Base-by-base conservation (phyloP, 2,329 filamentous ascomycete species). In the Aspergillus tanneri region DNA sequence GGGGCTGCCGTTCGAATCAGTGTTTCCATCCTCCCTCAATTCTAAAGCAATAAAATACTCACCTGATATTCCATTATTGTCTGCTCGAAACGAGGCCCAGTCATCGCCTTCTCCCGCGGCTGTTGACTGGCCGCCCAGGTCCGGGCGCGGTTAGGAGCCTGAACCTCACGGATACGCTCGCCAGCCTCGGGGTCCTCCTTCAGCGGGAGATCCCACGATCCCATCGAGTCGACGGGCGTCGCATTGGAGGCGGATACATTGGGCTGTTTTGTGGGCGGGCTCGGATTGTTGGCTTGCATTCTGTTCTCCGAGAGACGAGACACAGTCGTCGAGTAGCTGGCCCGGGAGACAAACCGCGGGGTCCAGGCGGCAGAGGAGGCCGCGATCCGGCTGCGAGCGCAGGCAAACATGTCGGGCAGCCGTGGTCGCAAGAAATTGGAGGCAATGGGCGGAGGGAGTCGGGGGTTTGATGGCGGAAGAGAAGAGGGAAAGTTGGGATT, bases 61-160 rank as follows among this genome's bases (percentile, higher is more conserved):
- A 96, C 92, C 88, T 99, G 93, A 59, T 86, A 75, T 61, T 86
- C 83, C 75, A 97, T 92, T 65, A 95, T 89, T 25, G 90, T 97
- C 83, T 97, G 92, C 79, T 99, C 93, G 66, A 99, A 99, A 61
- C 92, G 80, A 57, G 93, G 93, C 34, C 93, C 93, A 34, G 84
- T 84, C 92, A 99, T 99, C 44, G 90, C 93, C 71, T 84, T 73
- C 45, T 83, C 80, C 63, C 92, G 81, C 30, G 90, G 84, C 71
- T 83, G 83, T 79, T 99, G 93, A 75, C 84, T 95, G 65, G 83
- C 76, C 53, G 89, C 90, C 93, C 93, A 99, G 51, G 89, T 80
- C 5, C 74, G 82, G 50, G 78, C 74, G 54, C 90, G 83, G 77
- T 99, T 99, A 18, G 93, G 93, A 24, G 92, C 89, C 77, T 99